Base-by-base conservation (phyloP, 345 rosid species). In the Lepidium didymum region DNA sequence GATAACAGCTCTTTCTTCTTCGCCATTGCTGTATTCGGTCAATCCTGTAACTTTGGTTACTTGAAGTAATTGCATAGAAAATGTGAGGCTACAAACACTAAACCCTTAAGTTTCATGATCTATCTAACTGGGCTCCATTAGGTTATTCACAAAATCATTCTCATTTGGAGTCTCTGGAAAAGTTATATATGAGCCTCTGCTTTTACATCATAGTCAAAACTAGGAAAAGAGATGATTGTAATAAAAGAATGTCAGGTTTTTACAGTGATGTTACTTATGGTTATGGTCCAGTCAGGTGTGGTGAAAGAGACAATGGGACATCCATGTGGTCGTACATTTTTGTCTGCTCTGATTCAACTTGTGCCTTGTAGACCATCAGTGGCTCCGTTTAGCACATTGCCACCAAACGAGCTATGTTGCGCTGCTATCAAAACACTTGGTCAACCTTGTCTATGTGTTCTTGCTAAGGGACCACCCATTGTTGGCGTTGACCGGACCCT, bases 341-440 rank as follows among this genome's bases (percentile, higher is more conserved):
- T 90, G 81, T 79, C 88, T 4, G 84, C 95, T 23, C 82, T 93
- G 44, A 85, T 91, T 29, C 98, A 93, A 74, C 77, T 93, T 34
- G 83, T 91, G 67, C 99, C 97, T 8, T 93, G 97, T 64, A 79
- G 86, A 70, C 83, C 97, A 64, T 85, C 95, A 5, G 95, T 91
- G 37, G 87, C 95, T 44, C 91, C 95, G 1, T 90, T 85, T 67
- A 88, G 91, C 70, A 87, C 96, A 16, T 69, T 87, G 66, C 83
- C 88, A 3, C 99, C 95, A 8, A 86, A 82, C 62, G 78, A 76
- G 25, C 72, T 85, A 34, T 94, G 96, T 76, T 93, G 99, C 84
- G 81, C 78, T 54, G 95, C 91, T 40, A 74, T 91, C 77, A 87
- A 81, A 62, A 38, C 79, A 53, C 83, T 91, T 8, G 97, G 97